These are phyloP conservation scores for Neofusicoccum sp. DNA, from an alignment of 2,329 filamentous ascomycete genomes.

Conservation along the genomic window DNA sequence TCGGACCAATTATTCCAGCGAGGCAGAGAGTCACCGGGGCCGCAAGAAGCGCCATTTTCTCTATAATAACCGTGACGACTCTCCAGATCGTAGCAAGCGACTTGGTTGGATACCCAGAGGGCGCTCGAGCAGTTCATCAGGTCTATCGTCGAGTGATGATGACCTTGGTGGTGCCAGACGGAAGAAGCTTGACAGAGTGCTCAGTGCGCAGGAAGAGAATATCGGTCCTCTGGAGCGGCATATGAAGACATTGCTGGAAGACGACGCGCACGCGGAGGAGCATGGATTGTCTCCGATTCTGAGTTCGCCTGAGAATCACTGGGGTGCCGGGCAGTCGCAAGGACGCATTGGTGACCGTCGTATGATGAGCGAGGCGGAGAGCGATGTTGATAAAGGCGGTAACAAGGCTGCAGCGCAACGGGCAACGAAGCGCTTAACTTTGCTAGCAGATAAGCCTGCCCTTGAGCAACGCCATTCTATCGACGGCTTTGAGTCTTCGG, in stretches of 20 bases:
- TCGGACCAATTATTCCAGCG: slow-evolving; percentile 40
- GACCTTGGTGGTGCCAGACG: slow-evolving; percentile 49
- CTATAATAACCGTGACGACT: slow-evolving; percentile 37
- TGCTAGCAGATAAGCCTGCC: background rate
- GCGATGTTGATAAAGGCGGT: background rate
- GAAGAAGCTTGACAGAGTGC: slow-evolving; percentile 56
- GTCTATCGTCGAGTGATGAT: slow-evolving; percentile 45
- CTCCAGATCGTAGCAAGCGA: slow-evolving; percentile 32
- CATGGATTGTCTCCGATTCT: slow-evolving; percentile 39
- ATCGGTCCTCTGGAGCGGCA: slow-evolving; percentile 51
- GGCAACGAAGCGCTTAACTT: slow-evolving; percentile 10
- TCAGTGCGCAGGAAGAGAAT: slow-evolving; percentile 46
- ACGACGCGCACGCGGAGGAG: slow-evolving; percentile 40
- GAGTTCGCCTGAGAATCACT: slow-evolving; percentile 45
- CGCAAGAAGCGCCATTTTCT: slow-evolving; percentile 37
- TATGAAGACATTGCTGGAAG: slow-evolving; percentile 47
- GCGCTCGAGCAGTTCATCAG: slow-evolving; percentile 33
- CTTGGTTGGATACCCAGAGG: slow-evolving; percentile 35
- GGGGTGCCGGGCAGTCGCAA: slow-evolving; percentile 24
- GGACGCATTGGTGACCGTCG: slow-evolving; percentile 35
- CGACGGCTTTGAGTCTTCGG: slow-evolving; percentile 41
- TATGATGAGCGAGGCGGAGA: slow-evolving; percentile 28
- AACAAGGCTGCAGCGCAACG: slow-evolving; percentile 1
- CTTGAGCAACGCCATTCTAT: slow-evolving; percentile 42
- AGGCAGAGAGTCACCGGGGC: slow-evolving; percentile 40